Evolutionary conservation across 805 yeast species (phyloP).

Genomic region (Wickerhamomyces alni): DNA sequence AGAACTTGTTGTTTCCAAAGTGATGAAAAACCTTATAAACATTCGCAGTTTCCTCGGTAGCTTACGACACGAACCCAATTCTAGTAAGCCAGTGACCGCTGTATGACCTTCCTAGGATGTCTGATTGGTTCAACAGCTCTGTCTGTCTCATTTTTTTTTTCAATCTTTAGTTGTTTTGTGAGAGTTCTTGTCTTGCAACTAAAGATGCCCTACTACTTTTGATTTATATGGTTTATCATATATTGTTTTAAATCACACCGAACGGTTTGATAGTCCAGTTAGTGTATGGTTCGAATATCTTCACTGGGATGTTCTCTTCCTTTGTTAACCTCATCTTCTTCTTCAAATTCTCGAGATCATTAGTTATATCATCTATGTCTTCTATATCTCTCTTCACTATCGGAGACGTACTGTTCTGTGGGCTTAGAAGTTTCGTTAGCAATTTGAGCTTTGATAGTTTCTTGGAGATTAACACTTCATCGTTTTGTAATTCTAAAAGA

Average conservation of each 20-base stretch:
- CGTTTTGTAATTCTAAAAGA: not conserved
- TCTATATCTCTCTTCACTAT: not conserved
- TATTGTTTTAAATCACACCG: slow-evolving; percentile 31
- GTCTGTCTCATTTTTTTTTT: no score
- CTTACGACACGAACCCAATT: slow-evolving; percentile 77
- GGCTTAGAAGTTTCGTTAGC: not conserved
- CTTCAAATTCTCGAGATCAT: slow-evolving; percentile 26
- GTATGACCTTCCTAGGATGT: slow-evolving; percentile 87
- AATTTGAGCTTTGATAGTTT: not conserved
- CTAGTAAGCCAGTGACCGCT: slow-evolving; percentile 83
- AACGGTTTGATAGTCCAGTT: slow-evolving; percentile 53
- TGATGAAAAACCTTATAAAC: slow-evolving; percentile 76
- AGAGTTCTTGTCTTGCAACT: not conserved
- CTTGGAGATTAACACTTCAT: not conserved
- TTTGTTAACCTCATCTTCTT: slow-evolving; percentile 16
- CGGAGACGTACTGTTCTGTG: not conserved
- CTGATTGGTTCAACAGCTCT: slow-evolving; percentile 47
- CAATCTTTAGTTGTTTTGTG: slow-evolving; percentile 3
- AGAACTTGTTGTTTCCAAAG: slow-evolving; percentile 23
- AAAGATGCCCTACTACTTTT: not conserved
- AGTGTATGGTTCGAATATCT: slow-evolving; percentile 13
- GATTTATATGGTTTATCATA: not conserved
- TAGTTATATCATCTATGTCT: slow-evolving; percentile 19
- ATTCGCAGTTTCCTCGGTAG: slow-evolving; percentile 98
- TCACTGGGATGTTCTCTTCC: slow-evolving; percentile 4